Percentiles rank a stretch among this genome's conserved stretches.
Evolutionary conservation across 164 flowering plant genomes (phyloP).

Genomic region (Nelumbo lutea): DNA sequence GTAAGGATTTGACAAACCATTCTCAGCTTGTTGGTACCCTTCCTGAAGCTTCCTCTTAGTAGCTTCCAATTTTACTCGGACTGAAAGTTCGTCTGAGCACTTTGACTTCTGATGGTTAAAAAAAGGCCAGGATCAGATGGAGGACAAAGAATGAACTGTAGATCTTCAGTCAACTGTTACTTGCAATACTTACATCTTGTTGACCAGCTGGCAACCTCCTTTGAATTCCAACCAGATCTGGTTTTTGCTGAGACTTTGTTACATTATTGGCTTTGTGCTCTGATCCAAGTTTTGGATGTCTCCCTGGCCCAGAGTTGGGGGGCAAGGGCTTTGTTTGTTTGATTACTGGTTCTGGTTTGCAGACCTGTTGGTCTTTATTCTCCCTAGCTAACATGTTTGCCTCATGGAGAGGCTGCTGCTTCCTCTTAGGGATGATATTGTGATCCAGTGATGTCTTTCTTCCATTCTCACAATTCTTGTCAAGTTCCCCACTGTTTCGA

Average conservation of each 20-base stretch:
- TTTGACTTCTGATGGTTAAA: constrained; percentile 35
- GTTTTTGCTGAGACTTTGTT: constrained; percentile 32
- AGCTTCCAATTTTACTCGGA: constrained; percentile 50
- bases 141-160: neutral
- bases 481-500: constrained; percentile 45
- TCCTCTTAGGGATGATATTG: constrained; percentile 22
- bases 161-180: neutral
- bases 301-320: constrained; percentile 40
- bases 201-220: constrained; percentile 33
- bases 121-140: constrained; percentile 9
- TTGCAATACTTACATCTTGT: constrained; percentile 36
- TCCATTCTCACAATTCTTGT: constrained; percentile 44
- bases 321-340: constrained; percentile 41
- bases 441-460: constrained; percentile 28
- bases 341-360: constrained; percentile 29
- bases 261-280: constrained; percentile 31
- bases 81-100: constrained; percentile 36
- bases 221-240: constrained; percentile 23
- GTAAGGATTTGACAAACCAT: constrained; percentile 35
- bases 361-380: constrained; percentile 26
- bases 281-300: constrained; percentile 35
- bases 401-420: constrained; percentile 22
- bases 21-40: constrained; percentile 73
- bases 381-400: constrained; percentile 28
- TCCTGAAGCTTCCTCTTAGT: constrained; percentile 70